phyloP scores from a whole-genome alignment of 2,329 filamentous ascomycete species.

The Talaromyces sp. region DNA sequence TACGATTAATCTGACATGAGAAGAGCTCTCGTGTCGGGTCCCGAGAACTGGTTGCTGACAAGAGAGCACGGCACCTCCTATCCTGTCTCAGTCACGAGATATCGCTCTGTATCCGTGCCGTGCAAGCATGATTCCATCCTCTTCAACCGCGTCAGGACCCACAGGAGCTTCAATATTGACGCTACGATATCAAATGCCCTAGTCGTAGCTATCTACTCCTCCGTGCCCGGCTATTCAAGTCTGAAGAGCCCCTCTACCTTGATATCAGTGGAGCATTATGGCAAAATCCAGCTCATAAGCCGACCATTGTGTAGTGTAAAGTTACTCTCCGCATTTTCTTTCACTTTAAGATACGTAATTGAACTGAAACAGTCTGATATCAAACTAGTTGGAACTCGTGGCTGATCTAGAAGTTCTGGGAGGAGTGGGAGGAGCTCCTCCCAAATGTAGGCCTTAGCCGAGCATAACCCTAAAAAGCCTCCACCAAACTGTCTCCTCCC shows the following conservation, averaged over 20 bases:
- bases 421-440: conserved; percentile 27
- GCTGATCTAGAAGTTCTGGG: neutral
- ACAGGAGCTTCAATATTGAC: neutral
- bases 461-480: neutral
- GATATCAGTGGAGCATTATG: neutral
- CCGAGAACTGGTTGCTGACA: neutral
- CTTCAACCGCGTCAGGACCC: neutral
- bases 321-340: neutral
- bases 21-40: neutral
- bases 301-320: neutral
- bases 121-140: neutral
- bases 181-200: neutral
- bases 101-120: neutral
- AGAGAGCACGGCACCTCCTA: neutral
- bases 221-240: neutral
- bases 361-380: neutral
- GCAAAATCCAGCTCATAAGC: neutral
- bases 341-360: neutral
- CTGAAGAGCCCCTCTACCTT: neutral
- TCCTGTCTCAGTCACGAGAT: neutral
- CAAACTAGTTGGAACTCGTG: neutral
- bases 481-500: neutral
- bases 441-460: conserved; percentile 5
- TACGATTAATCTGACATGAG: neutral
- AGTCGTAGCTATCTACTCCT: neutral